Evolutionary conservation across 352 stramenopile species (phyloP).

Genomic region (Pythium diclinum): DNA sequence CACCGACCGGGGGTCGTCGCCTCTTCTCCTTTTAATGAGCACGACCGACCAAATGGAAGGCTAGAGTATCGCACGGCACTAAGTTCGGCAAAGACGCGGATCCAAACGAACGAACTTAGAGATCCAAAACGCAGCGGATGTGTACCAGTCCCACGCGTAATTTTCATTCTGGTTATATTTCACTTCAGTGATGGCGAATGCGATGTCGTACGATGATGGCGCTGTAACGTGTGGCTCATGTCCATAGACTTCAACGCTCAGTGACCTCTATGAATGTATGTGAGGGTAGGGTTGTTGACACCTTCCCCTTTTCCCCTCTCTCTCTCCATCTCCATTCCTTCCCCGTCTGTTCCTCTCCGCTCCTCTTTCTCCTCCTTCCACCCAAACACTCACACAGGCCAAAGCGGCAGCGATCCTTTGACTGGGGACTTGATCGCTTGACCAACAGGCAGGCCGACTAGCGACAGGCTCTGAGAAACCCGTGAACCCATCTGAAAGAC

Average conservation of each 20-base stretch:
- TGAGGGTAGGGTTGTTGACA: background rate
- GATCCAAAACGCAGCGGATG: too few relatives aligned
- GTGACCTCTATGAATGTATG: background rate
- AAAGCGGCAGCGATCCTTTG: constrained; percentile 2
- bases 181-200: too few relatives aligned
- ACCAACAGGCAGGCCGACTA: background rate
- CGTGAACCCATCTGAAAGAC: background rate
- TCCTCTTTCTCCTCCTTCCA: constrained; percentile 7
- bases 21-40: too few relatives aligned
- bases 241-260: background rate
- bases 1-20: too few relatives aligned
- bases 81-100: too few relatives aligned
- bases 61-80: too few relatives aligned
- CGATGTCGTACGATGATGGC: too few relatives aligned
- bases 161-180: too few relatives aligned
- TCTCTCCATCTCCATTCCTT: constrained; percentile 6
- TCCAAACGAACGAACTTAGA: too few relatives aligned
- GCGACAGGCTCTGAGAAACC: background rate
- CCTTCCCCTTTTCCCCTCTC: background rate
- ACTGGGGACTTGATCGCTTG: background rate
- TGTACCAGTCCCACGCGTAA: too few relatives aligned
- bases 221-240: too few relatives aligned
- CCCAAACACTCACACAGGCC: background rate
- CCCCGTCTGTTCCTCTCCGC: constrained; percentile 4
- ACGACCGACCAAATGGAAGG: too few relatives aligned